Evolutionary conservation across 257 asterid genomes (phyloP).

Genomic region (Leptodermis oblonga): DNA sequence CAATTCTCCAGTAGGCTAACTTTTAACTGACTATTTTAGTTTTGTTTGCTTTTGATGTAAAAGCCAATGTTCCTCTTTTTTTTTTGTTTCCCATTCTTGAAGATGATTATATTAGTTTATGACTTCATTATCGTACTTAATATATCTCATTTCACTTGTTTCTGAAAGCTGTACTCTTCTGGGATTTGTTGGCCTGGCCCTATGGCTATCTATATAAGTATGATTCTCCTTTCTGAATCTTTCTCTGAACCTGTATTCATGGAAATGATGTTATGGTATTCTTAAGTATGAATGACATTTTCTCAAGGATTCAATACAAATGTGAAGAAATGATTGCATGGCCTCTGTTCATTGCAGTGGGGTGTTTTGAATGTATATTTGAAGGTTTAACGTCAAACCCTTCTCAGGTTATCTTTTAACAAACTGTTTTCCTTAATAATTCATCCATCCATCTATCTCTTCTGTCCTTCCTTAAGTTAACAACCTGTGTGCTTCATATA

Average conservation of each 20-base stretch:
- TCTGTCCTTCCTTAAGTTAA: not conserved
- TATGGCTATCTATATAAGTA: not conserved
- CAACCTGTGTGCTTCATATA: not conserved
- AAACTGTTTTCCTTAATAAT: not conserved
- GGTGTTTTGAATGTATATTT: not conserved
- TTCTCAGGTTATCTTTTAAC: not conserved
- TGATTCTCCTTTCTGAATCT: not conserved
- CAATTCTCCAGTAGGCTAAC: not conserved
- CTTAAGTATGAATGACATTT: not conserved
- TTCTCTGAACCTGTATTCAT: not conserved
- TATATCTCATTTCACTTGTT: slow-evolving; percentile 1
- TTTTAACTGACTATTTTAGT: slow-evolving; percentile 6
- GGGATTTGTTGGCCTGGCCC: not conserved
- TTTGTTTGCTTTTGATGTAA: not conserved
- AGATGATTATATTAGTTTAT: not conserved
- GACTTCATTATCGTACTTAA: not conserved
- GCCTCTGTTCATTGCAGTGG: not conserved
- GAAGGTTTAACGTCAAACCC: not conserved
- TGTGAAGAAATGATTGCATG: slow-evolving; percentile 12
- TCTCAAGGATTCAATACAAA: not conserved
- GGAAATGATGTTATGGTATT: not conserved
- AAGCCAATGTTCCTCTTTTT: not conserved
- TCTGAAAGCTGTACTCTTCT: slow-evolving; percentile 4
- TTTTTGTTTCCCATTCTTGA: not conserved
- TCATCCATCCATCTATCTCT: not conserved